A percentile compares a stretch with the other conserved stretches of the same genome.
Conservation (phyloP, 1,284 basidiomycete species). For the Trametes versicolor region DNA sequence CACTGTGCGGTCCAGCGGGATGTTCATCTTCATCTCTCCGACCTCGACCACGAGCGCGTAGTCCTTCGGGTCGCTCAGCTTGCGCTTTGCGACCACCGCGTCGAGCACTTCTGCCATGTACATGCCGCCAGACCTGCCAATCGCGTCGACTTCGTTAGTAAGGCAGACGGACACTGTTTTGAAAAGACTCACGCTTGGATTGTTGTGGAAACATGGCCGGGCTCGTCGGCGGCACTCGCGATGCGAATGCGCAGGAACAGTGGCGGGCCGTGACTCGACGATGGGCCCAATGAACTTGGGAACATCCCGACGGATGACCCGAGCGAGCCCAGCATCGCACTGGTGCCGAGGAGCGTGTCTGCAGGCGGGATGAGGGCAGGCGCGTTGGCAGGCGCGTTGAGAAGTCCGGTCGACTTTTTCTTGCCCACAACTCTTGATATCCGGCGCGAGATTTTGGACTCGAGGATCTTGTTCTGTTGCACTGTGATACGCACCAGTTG, state of each 20-base stretch:
- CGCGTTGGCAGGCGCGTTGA: conserved; percentile 31
- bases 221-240: conserved; percentile 75
- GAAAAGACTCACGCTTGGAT: conserved; percentile 79
- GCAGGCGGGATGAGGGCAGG: conserved; percentile 45
- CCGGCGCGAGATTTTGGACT: conserved; percentile 80
- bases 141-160: not conserved
- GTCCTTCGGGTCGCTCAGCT: conserved; percentile 78
- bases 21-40: conserved; percentile 81
- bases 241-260: conserved; percentile 85
- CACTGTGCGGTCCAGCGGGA: conserved; percentile 96
- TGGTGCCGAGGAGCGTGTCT: conserved; percentile 42
- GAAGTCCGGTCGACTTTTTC: conserved; percentile 57
- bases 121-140: conserved; percentile 85
- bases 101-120: conserved; percentile 98
- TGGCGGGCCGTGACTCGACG: conserved; percentile 77
- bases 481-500: conserved; percentile 55
- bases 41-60: conserved; percentile 80
- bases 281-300: conserved; percentile 72
- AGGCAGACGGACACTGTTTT: not conserved
- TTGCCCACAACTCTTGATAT: conserved; percentile 74
- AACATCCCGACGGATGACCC: conserved; percentile 57
- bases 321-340: conserved; percentile 46
- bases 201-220: conserved; percentile 85
- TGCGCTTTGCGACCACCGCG: conserved; percentile 80
- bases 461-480: conserved; percentile 83